These are phyloP conservation scores for Ophiosphaerella korrae DNA, from an alignment of 2,329 filamentous ascomycete genomes.

Conservation along the genomic window DNA sequence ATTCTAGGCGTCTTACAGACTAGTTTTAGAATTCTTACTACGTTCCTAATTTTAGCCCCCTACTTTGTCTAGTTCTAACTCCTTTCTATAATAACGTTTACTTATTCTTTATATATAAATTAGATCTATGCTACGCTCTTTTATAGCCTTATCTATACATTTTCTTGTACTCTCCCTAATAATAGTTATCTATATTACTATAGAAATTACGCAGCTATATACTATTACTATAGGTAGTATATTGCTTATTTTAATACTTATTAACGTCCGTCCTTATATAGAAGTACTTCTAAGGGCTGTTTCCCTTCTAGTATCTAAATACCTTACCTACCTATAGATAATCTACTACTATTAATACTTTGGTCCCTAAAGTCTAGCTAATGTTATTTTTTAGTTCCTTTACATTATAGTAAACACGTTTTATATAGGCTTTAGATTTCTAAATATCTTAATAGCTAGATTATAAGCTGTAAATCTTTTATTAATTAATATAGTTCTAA, in stretches of 20 bases:
- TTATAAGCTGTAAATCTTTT: constrained; percentile 1
- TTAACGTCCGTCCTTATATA: no score
- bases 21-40: no score
- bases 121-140: no score
- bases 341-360: background rate
- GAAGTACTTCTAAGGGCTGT: constrained; percentile 10
- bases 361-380: constrained; percentile 1
- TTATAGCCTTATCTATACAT: no score
- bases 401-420: constrained; percentile 5
- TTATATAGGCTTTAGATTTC: constrained; percentile 1
- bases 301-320: background rate
- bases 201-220: constrained; percentile 12
- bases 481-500: constrained; percentile 6
- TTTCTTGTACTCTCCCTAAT: no score
- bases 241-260: constrained; percentile 14
- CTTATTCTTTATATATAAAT: no score
- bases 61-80: no score
- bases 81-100: no score
- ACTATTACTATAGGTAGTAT: constrained; percentile 10
- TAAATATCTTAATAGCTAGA: constrained; percentile 1
- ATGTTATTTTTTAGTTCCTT: background rate
- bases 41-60: no score
- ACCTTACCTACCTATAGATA: no score
- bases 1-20: no score
- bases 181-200: constrained; percentile 8